These are phyloP conservation scores for Nasturtium officinale DNA, from an alignment of 345 rosid species.

Conservation along the genomic window DNA sequence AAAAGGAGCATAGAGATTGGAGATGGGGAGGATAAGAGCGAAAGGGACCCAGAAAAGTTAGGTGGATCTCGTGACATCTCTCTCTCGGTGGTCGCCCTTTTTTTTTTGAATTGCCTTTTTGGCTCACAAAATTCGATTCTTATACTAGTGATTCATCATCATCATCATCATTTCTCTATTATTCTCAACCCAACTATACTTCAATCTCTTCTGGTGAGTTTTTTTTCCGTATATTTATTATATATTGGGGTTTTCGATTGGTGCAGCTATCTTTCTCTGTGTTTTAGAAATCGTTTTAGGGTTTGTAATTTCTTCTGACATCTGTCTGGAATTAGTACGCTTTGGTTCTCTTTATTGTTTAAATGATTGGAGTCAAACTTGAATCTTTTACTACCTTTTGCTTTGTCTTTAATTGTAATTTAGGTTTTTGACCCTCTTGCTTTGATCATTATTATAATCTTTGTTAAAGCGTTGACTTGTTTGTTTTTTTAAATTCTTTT, in stretches of 20 bases:
- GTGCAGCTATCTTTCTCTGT: not conserved
- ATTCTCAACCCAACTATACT: not conserved
- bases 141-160: too few relatives aligned
- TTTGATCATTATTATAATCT: constrained; percentile 29
- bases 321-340: constrained; percentile 12
- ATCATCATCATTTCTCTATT: not conserved
- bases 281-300: not conserved
- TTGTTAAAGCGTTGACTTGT: constrained; percentile 22
- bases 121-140: too few relatives aligned
- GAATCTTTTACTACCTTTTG: not conserved
- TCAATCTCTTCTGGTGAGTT: constrained; percentile 26
- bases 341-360: constrained; percentile 14
- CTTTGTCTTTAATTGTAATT: not conserved
- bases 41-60: too few relatives aligned
- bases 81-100: too few relatives aligned
- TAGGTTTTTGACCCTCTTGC: not conserved
- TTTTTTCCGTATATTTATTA: not conserved
- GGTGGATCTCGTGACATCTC: too few relatives aligned
- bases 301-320: constrained; percentile 4
- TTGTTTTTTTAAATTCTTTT: not conserved
- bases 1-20: too few relatives aligned
- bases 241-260: constrained; percentile 3
- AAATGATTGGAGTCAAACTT: constrained; percentile 11
- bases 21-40: too few relatives aligned
- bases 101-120: too few relatives aligned